These are phyloP conservation scores for Hibiscus tridactylites DNA, from an alignment of 345 rosid species.

Conservation along the genomic window DNA sequence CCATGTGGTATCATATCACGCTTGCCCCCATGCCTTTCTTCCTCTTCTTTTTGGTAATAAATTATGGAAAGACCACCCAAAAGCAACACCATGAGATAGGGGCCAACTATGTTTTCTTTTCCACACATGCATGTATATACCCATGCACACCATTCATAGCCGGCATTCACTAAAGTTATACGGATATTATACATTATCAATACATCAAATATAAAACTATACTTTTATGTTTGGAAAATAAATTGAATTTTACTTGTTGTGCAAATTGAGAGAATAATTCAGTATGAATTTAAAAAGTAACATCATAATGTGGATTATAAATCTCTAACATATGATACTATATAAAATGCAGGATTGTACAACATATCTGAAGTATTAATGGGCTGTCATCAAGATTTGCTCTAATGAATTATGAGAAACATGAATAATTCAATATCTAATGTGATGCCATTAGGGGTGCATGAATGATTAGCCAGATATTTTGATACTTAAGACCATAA, in stretches of 20 bases:
- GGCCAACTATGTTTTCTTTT: not conserved
- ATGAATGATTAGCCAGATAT: not conserved
- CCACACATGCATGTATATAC: not conserved
- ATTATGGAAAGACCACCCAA: constrained; percentile 8
- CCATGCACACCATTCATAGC: not conserved
- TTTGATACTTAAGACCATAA: not conserved
- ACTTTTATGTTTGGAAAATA: too few relatives aligned
- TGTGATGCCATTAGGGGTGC: not conserved
- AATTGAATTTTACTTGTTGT: too few relatives aligned
- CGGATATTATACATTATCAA: not conserved
- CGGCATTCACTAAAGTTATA: not conserved
- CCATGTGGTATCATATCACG: constrained; percentile 36
- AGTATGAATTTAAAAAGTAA: too few relatives aligned
- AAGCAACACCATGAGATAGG: not conserved
- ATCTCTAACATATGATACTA: not conserved
- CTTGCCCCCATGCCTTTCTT: constrained; percentile 12
- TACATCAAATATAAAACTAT: too few relatives aligned
- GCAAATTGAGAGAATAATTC: too few relatives aligned
- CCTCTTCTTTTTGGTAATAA: not conserved
- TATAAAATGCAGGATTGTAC: not conserved
- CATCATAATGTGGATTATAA: too few relatives aligned
- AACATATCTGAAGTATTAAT: not conserved
- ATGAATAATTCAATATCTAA: not conserved
- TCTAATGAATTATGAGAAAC: not conserved
- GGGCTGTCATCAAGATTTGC: not conserved